Evolutionary conservation across 768 basidiomycete genomes (phyloP), one percentile per base, ranked within the genome.

Genomic region (Mycena pura): DNA sequence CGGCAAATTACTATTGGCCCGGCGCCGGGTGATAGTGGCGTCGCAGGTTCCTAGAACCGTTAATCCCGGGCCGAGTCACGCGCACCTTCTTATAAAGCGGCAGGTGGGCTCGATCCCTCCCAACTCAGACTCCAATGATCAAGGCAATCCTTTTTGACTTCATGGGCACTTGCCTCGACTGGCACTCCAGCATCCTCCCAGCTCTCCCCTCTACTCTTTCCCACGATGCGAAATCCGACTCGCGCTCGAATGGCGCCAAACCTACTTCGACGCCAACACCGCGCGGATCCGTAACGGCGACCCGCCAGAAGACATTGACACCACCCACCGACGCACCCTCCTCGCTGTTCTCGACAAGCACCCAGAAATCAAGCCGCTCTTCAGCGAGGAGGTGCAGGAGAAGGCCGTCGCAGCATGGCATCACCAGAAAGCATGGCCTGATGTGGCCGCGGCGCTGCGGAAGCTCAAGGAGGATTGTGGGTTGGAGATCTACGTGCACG

Each of bases 201-300:
- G 40, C 15, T 5, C 47, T 58, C 24, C 57, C 57, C 21, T 22
- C 28, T 15, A 5, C 39, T 13, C 21, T 58, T 21, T 13, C 39
- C 38, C 24, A 40, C n/a, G 47, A 49, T 1, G 17, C 7, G 19
- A 24, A 27, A 41, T 58, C 57, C 57, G 8, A 34, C 15, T 50
- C 57, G 57, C 57, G 8, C 57, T 58, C 31, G 57, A 58, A 43
- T 58, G 57, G 57, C 57, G 57, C 10, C 57, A 58, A 11, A 50
- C 47, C 14, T 58, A 58, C 31, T 58, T 58, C 28, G 57, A 58
- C 31, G 27, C 27, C 40, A 58, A 58, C 48, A n/a, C 40, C 9
- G 46, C 46, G 21, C 57, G 57, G 2, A 19, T 58, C 15, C 4
- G n/a, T 17, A n/a, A 13, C 29, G 47, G 47, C 21, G 36, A 58